Conservation (phyloP, 2,329 filamentous ascomycete genomes). For the Dryadomyces quercivorus region DNA sequence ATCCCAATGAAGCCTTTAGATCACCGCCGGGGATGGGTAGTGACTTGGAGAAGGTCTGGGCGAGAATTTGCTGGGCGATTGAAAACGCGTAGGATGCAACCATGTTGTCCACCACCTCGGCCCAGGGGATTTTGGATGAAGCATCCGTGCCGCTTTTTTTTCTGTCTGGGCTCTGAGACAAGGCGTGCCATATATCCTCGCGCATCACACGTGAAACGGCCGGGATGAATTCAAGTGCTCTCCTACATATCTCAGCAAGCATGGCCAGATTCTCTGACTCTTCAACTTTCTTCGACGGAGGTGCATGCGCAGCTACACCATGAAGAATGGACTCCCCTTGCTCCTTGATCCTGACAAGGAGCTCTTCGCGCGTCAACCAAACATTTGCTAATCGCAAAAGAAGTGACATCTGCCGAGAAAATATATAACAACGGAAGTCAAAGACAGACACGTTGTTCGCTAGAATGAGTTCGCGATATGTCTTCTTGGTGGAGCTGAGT, state of each 20-base stretch:
- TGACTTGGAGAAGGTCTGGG: slow-evolving; percentile 59
- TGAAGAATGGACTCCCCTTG: slow-evolving; percentile 47
- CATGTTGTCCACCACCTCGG: slow-evolving; percentile 56
- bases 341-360: slow-evolving; percentile 48
- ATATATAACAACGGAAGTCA: slow-evolving; percentile 90
- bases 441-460: slow-evolving; percentile 93
- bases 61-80: slow-evolving; percentile 62
- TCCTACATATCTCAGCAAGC: slow-evolving; percentile 75
- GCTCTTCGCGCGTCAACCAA: slow-evolving; percentile 47
- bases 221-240: slow-evolving; percentile 74
- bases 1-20: slow-evolving; percentile 49
- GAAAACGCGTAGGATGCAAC: slow-evolving; percentile 70
- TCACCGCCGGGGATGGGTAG: slow-evolving; percentile 52
- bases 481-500: slow-evolving; percentile 55
- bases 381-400: slow-evolving; percentile 74
- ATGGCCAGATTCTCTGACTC: slow-evolving; percentile 64
- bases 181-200: slow-evolving; percentile 58
- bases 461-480: slow-evolving; percentile 84
- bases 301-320: slow-evolving; percentile 41
- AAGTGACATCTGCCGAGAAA: slow-evolving; percentile 74
- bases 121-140: slow-evolving; percentile 16
- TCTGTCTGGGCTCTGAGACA: slow-evolving; percentile 13
- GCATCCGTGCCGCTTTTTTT: slow-evolving; percentile 20
- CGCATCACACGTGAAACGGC: slow-evolving; percentile 69
- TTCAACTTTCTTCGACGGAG: slow-evolving; percentile 33